Evolutionary conservation across 2,329 filamentous ascomycete genomes (phyloP).

Genomic region (Elsinoe fawcettii): DNA sequence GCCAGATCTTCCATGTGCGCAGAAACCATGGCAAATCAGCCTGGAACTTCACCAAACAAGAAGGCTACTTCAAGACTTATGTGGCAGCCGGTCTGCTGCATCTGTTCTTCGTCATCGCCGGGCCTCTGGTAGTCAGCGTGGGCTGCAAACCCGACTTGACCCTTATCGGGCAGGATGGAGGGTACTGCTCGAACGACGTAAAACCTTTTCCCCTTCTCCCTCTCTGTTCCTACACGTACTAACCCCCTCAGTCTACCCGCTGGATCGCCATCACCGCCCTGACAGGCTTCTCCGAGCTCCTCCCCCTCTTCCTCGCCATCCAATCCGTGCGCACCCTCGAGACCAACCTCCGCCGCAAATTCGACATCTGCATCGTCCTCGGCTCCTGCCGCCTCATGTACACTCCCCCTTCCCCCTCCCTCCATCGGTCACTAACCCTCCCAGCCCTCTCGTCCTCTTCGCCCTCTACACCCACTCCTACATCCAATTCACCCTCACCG

Average conservation of each 20-base stretch:
- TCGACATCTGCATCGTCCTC: slow-evolving; percentile 4
- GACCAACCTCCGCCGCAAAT: slow-evolving; percentile 11
- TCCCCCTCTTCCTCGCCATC: slow-evolving; percentile 9
- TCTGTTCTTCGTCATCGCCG: slow-evolving; percentile 1
- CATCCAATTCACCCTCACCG: slow-evolving; percentile 2
- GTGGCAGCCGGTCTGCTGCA: slow-evolving; percentile 1
- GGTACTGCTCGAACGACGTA: slow-evolving; percentile 6
- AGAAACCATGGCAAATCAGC: not conserved
- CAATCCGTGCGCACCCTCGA: slow-evolving; percentile 7
- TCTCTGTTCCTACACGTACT: not conserved
- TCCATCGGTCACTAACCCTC: not conserved
- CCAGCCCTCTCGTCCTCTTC: slow-evolving; percentile 7
- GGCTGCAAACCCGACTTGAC: not conserved
- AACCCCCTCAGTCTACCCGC: not conserved
- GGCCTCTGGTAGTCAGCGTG: not conserved
- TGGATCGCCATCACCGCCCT: slow-evolving; percentile 9
- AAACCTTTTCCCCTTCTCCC: not conserved
- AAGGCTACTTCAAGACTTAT: slow-evolving; percentile 10
- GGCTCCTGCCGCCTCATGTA: slow-evolving; percentile 5
- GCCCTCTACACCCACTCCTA: slow-evolving; percentile 10
- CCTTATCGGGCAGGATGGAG: not conserved
- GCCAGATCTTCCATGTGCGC: slow-evolving; percentile 12
- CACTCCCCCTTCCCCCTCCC: not conserved
- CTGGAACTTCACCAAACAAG: slow-evolving; percentile 1
- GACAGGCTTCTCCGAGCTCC: slow-evolving; percentile 8